Evolutionary conservation across 805 yeast genomes (phyloP).

Genomic region (Wickerhamomyces canadensis): DNA sequence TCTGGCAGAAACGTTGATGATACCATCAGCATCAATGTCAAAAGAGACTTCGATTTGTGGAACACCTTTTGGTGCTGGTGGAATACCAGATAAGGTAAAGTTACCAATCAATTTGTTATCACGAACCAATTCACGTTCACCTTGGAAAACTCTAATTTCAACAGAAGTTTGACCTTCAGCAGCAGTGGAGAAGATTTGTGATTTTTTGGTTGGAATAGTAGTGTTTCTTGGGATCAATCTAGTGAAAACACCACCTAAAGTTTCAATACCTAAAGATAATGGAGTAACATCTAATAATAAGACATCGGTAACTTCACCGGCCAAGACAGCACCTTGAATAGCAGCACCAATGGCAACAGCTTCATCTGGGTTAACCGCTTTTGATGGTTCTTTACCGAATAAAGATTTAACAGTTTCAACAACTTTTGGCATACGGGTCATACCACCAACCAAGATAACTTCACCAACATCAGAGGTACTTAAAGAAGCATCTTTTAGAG

Average conservation of each 20-base stretch:
- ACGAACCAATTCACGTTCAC: constrained; percentile 73
- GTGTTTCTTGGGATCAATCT: constrained; percentile 73
- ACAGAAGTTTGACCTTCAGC: constrained; percentile 84
- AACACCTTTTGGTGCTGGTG: constrained; percentile 73
- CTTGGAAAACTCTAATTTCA: constrained; percentile 73
- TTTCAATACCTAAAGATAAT: constrained; percentile 73
- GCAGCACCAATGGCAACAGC: constrained; percentile 90
- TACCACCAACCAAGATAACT: constrained; percentile 78
- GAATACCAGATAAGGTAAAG: constrained; percentile 67
- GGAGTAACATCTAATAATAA: constrained; percentile 78
- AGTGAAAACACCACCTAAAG: constrained; percentile 76
- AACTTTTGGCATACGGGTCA: constrained; percentile 86
- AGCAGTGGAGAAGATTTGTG: constrained; percentile 72
- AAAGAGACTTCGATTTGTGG: constrained; percentile 76
- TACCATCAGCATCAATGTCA: constrained; percentile 80
- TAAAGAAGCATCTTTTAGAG: constrained; percentile 69
- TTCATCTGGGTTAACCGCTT: constrained; percentile 81
- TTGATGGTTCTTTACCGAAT: constrained; percentile 63
- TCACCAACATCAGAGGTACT: constrained; percentile 66
- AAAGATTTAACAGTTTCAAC: constrained; percentile 55
- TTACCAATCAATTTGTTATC: constrained; percentile 77
- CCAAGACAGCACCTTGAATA: constrained; percentile 79
- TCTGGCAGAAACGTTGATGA: constrained; percentile 76
- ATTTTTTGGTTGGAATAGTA: constrained; percentile 68
- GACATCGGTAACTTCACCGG: constrained; percentile 80